Base-by-base conservation (phyloP, 805 yeast species). In the Yarrowia porcina region DNA sequence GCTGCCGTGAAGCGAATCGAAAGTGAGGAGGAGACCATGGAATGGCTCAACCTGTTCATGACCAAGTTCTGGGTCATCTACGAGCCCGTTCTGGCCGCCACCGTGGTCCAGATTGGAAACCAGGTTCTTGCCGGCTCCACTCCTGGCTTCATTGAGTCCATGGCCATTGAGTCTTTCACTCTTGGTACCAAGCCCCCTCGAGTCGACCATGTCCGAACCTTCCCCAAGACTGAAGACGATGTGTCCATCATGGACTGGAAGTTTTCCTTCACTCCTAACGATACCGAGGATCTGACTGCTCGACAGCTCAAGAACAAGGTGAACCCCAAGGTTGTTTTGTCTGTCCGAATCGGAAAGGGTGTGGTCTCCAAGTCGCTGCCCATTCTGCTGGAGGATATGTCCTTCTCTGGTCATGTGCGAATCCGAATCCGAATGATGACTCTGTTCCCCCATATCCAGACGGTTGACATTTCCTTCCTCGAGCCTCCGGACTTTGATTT, bases 221-320 rank as follows among this genome's bases (percentile, higher is more conserved):
- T 91, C 70, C 89, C 87, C 54, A 89, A 93, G 66, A 93, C 97
- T n/a, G 86, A 84, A 30, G 88, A 88, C 66, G 97, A 93, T 71
- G 87, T 94, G 60, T 96, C 93, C 11, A 97, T 96, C 61, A 94
- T 94, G 97, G 99, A 94, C 75, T 93, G 97, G 97, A 88, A 86
- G 42, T 82, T 88, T 45, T 89, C 97, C 0, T 90, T 92, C 77
- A 88, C 90, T 27, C 99, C 99, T n/a, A 90, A 90, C 74, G 88
- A 91, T 39, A 75, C 84, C 56, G 87, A 88, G 42, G 99, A 94
- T 74, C 78, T 90, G 68, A 90, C 90, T 63, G 84, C 86, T 27
- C 89, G 93, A 70, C 97, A 94, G 74, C 73, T 88, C 74, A 89
- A 87, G 72, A 90, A 86, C 73, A 85, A 84, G 68, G 92, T 91